Conservation (phyloP, 2,329 filamentous ascomycete genomes). For the Daldinia sp. region DNA sequence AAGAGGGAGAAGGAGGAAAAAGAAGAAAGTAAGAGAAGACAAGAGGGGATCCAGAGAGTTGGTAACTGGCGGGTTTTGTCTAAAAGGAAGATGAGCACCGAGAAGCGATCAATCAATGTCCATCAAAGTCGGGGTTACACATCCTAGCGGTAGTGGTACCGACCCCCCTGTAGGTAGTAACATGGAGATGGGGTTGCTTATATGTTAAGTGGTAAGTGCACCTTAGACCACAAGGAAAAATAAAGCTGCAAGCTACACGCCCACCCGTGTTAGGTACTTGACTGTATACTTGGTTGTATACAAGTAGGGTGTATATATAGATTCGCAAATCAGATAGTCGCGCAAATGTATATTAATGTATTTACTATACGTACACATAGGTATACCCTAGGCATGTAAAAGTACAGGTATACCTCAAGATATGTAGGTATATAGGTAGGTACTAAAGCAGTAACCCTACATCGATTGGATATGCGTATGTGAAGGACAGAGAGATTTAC, state of each 20-base stretch:
- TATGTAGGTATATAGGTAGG: too few species aligned
- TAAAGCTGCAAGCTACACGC: conserved; percentile 5
- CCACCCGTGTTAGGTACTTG: conserved; percentile 9
- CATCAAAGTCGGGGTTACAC: conserved; percentile 35
- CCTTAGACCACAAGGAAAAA: conserved; percentile 10
- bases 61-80: conserved; percentile 44
- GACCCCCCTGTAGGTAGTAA: background rate
- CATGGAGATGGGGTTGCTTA: background rate
- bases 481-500: background rate
- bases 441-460: too few species aligned
- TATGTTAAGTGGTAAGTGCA: conserved; percentile 1
- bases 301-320: conserved; percentile 16
- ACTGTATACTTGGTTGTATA: background rate
- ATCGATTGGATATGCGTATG: background rate
- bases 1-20: conserved; percentile 15
- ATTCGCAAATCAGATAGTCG: background rate
- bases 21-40: conserved; percentile 32
- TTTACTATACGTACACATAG: background rate
- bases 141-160: conserved; percentile 30
- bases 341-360: too few species aligned
- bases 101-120: conserved; percentile 27
- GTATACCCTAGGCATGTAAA: too few species aligned
- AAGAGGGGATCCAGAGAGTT: conserved; percentile 43
- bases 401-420: too few species aligned
- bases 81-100: conserved; percentile 41